Percentiles rank a stretch among this genome's conserved stretches.
Conservation (phyloP, 345 rosid species). For the Hevea brasiliensis region DNA sequence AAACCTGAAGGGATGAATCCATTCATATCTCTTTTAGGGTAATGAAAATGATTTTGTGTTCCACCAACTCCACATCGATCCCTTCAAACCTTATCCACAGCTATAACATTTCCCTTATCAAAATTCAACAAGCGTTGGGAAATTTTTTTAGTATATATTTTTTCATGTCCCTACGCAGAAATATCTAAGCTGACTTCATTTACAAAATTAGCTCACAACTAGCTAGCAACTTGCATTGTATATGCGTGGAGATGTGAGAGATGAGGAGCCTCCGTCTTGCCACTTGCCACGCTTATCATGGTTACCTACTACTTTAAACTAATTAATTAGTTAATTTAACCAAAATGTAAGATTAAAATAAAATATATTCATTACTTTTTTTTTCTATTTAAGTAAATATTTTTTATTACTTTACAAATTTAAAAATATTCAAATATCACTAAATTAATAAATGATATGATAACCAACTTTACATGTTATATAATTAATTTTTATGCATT, state of each 20-base stretch:
- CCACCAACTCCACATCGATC: conserved; percentile 52
- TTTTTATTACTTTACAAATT: too few relatives aligned
- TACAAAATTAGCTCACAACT: conserved; percentile 26
- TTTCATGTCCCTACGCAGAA: background rate
- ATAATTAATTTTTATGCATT: too few relatives aligned
- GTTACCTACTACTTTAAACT: background rate
- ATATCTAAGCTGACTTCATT: conserved; percentile 29
- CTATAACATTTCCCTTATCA: conserved; percentile 1
- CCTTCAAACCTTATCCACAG: conserved; percentile 34
- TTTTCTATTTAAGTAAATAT: too few relatives aligned
- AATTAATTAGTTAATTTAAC: too few relatives aligned
- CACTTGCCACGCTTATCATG: background rate
- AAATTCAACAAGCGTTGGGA: background rate
- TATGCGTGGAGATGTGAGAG: conserved; percentile 27
- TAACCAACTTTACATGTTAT: too few relatives aligned
- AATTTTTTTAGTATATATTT: too few relatives aligned
- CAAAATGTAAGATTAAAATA: too few relatives aligned
- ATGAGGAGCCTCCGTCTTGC: too few relatives aligned
- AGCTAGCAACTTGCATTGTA: too few relatives aligned
- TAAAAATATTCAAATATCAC: too few relatives aligned
- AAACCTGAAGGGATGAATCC: conserved; percentile 13
- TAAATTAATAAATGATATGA: too few relatives aligned
- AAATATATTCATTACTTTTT: too few relatives aligned
- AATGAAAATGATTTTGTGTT: conserved; percentile 36
- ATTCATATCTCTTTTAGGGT: conserved; percentile 25